phyloP scores from a whole-genome alignment of 306 rosid genomes.

The Cicer bijugum region DNA sequence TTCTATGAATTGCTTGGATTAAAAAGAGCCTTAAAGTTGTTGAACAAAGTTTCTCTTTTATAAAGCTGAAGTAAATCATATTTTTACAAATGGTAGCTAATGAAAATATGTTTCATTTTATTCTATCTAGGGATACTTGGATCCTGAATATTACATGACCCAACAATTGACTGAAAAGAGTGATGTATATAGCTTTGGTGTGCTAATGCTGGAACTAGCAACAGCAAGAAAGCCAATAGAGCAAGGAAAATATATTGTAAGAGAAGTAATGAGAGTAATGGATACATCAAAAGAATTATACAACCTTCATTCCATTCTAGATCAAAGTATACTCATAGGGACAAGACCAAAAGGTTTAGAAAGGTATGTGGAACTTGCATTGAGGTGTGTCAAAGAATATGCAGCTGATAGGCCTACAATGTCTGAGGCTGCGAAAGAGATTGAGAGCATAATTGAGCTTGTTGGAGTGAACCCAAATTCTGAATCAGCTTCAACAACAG shows the following conservation, averaged over 20 bases:
- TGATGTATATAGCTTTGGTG: constrained; percentile 81
- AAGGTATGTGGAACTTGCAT: constrained; percentile 61
- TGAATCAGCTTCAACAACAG: constrained; percentile 58
- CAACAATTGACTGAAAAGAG: constrained; percentile 74
- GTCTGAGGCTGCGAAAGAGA: constrained; percentile 78
- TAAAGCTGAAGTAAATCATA: background rate
- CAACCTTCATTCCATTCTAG: constrained; percentile 61
- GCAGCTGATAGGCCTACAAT: constrained; percentile 66
- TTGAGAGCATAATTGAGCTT: constrained; percentile 61
- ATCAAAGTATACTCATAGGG: constrained; percentile 48
- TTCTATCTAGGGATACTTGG: constrained; percentile 69
- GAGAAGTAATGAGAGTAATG: constrained; percentile 61
- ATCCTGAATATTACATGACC: constrained; percentile 65
- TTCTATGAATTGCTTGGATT: background rate
- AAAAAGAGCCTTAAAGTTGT: background rate
- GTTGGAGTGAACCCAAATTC: constrained; percentile 59
- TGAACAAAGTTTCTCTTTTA: background rate
- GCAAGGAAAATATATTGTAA: constrained; percentile 67
- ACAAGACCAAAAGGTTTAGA: constrained; percentile 58
- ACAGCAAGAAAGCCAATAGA: constrained; percentile 77
- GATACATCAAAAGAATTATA: constrained; percentile 60
- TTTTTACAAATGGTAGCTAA: constrained; percentile 10
- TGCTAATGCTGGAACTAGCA: constrained; percentile 70
- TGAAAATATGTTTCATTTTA: constrained; percentile 28
- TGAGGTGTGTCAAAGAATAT: constrained; percentile 68